phyloP scores from a whole-genome alignment of 805 yeast species.

The Candida sonorensis region DNA sequence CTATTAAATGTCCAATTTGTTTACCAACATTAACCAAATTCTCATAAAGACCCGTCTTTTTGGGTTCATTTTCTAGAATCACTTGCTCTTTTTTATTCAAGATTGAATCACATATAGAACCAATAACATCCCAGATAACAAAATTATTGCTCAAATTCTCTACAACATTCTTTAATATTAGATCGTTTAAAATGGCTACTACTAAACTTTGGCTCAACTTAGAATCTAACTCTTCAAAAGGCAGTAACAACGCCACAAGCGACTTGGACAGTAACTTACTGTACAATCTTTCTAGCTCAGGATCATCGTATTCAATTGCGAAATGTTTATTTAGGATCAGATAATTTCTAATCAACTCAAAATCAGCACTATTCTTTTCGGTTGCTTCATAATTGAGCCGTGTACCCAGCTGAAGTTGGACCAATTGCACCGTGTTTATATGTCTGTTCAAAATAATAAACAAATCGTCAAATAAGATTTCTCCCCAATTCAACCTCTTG shows the following conservation, averaged over 20 bases:
- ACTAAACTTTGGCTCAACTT: conserved; percentile 32
- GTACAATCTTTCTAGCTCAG: conserved; percentile 26
- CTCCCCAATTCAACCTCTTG: conserved; percentile 26
- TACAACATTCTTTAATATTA: conserved; percentile 33
- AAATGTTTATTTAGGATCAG: conserved; percentile 16
- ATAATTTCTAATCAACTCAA: conserved; percentile 11
- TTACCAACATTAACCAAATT: conserved; percentile 9
- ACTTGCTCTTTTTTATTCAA: background rate
- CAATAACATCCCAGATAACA: conserved; percentile 40
- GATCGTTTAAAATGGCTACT: conserved; percentile 33
- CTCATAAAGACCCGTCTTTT: conserved; percentile 6
- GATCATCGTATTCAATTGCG: conserved; percentile 11
- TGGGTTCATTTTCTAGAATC: background rate
- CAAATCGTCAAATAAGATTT: conserved; percentile 37
- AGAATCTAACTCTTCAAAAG: conserved; percentile 35
- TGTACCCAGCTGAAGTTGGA: conserved; percentile 9
- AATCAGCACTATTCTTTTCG: conserved; percentile 1
- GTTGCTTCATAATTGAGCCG: conserved; percentile 5
- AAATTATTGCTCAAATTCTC: conserved; percentile 46
- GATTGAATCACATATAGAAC: conserved; percentile 11
- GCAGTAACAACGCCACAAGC: conserved; percentile 30
- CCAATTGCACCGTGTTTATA: conserved; percentile 7
- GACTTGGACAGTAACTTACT: conserved; percentile 29
- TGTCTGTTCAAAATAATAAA: conserved; percentile 33
- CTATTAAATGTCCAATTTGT: conserved; percentile 19